Conservation (phyloP, 2,329 filamentous ascomycete species). For the Venturia aucupariae region DNA sequence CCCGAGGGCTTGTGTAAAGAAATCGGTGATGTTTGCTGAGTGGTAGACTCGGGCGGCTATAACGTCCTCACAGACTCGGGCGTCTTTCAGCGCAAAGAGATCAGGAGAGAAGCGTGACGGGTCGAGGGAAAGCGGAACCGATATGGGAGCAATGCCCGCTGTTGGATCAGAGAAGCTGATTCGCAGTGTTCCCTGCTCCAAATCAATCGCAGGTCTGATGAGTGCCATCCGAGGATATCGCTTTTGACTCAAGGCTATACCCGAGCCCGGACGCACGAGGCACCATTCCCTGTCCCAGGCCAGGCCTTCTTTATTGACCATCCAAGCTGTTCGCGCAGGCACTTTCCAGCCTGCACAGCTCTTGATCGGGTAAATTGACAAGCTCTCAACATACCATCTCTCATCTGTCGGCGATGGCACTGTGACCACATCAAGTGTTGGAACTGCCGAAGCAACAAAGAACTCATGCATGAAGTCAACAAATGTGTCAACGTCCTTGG, state of each 20-base stretch:
- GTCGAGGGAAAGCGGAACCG: conserved; percentile 57
- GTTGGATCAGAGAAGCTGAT: conserved; percentile 43
- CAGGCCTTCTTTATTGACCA: conserved; percentile 70
- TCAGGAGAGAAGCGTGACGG: conserved; percentile 44
- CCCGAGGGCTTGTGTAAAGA: conserved; percentile 67
- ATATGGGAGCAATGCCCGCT: conserved; percentile 26
- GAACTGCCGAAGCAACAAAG: conserved; percentile 27
- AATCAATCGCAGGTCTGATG: conserved; percentile 64
- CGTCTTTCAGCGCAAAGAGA: conserved; percentile 37
- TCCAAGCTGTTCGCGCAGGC: conserved; percentile 57
- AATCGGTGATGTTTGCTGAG: conserved; percentile 54
- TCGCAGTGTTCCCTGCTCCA: conserved; percentile 54
- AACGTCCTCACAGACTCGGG: conserved; percentile 75
- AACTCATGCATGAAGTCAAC: conserved; percentile 54
- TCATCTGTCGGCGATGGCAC: neutral
- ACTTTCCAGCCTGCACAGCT: conserved; percentile 77
- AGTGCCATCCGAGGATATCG: conserved; percentile 80
- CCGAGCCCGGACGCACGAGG: conserved; percentile 76
- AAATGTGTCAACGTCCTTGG: conserved; percentile 63
- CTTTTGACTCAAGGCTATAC: conserved; percentile 80
- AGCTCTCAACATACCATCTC: conserved; percentile 30
- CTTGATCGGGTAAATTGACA: conserved; percentile 80
- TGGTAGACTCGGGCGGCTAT: conserved; percentile 64
- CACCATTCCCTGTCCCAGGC: conserved; percentile 98
- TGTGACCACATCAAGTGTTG: neutral